Base-by-base conservation (phyloP, 1,139 yeast species). In the Wickerhamomyces sp. region DNA sequence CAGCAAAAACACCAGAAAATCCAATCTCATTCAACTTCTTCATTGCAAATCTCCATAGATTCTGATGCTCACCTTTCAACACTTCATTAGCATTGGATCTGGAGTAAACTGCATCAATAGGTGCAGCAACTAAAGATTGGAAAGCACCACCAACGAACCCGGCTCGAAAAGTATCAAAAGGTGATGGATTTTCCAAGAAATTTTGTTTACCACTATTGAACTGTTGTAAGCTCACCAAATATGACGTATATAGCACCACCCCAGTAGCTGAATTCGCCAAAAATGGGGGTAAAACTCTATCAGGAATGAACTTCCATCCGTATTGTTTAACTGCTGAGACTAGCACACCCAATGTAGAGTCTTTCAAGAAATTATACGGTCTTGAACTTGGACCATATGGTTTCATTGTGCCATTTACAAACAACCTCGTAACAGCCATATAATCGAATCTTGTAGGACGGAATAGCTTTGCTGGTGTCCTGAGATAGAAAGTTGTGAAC, bases 61-160 rank as follows among this genome's bases (percentile, higher is more conserved):
- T 81, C 39, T 75, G 76, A 58, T 85, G 86, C 28, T 74, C 70
- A 5, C 89, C 87, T 40, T 72, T 72, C 20, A 88, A 62, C 46
- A 88, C 65, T 49, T 87, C 96, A 6, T 83, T 74, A 1, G 88
- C 83, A 2, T 81, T 72, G 55, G 89, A 85, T 50, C 97, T 70
- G 1, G 95, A 78, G 53, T 84, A 86, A 7, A 90, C 80, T 8
- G 97, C 96, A 61, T 90, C 97, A 3, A 90, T 74, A 0, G 97
- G 97, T 2, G 97, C 95, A 1, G 96, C 96, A 1, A 89, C 92
- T n/a, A 87, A 64, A 15, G 95, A 84, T 53, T 92, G 96, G 13
- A 80, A 78, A 0, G 81, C 78, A 1, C 97, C 97, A 0, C 97
- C 97, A 0, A 86, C 51, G 43, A 81, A 79, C 0, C 97, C 97